phyloP scores from a whole-genome alignment of 1,284 basidiomycete genomes.

The Pholiota adiposa region DNA sequence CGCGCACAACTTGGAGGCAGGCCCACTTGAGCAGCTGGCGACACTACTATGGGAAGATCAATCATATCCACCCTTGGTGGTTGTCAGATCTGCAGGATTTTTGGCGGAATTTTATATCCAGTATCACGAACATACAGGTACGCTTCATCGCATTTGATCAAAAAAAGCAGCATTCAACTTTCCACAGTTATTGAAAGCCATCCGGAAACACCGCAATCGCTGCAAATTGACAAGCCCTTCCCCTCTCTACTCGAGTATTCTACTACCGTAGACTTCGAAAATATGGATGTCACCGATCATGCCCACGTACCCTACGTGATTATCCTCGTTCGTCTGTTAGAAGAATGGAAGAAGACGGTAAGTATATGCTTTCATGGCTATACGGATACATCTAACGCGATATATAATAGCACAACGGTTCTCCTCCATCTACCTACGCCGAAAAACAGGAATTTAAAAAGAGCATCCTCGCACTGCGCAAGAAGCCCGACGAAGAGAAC shows the following conservation, averaged over 20 bases:
- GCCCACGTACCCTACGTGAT: constrained; percentile 87
- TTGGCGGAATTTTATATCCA: constrained; percentile 89
- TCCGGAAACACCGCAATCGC: constrained; percentile 81
- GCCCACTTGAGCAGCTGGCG: constrained; percentile 62
- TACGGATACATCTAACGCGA: background rate
- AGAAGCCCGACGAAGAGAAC: constrained; percentile 91
- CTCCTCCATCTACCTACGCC: constrained; percentile 61
- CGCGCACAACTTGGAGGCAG: constrained; percentile 75
- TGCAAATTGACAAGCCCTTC: constrained; percentile 91
- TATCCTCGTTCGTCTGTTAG: constrained; percentile 82
- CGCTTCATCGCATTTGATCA: constrained; percentile 31
- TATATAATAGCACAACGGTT: constrained; percentile 57
- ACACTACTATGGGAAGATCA: constrained; percentile 70
- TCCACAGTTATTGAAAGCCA: constrained; percentile 88
- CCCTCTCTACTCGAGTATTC: constrained; percentile 78
- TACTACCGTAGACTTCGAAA: constrained; percentile 68
- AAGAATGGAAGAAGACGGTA: constrained; percentile 79
- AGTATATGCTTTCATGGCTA: constrained; percentile 24
- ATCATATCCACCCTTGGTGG: constrained; percentile 67
- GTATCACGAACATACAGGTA: constrained; percentile 84
- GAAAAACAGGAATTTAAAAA: constrained; percentile 86
- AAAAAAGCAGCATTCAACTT: constrained; percentile 10
- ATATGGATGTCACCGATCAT: constrained; percentile 86
- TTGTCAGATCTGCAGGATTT: constrained; percentile 85
- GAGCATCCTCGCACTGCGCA: constrained; percentile 57